Evolutionary conservation across 371 early-diverging fungal species (phyloP), one percentile per base, ranked within the genome.

Genomic region (Mortierella sp.): DNA sequence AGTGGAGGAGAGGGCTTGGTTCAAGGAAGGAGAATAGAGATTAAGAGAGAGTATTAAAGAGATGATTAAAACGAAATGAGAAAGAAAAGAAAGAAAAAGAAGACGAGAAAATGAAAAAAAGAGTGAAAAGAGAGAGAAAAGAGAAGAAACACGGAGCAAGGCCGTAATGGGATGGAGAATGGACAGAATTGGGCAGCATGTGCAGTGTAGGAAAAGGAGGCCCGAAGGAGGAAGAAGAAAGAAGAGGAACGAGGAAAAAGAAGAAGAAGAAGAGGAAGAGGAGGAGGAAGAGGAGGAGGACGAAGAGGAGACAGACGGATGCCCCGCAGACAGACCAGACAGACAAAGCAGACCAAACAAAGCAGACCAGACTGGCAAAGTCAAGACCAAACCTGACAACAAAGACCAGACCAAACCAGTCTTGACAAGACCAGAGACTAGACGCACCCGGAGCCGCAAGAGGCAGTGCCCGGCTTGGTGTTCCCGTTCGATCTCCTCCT

Each of bases 401-500:
- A 16, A 9, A 23, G 51, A 25, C 30, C 16, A 15, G 3, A 43
- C 53, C 29, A 29, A 51, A 43, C 45, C 6, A 16, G 19, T 48
- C 29, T 55, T 29, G 7, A 5, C 55, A 18, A 37, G 25, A 37
- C 14, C 14, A 19, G 7, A 37, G 23, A 29, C 15, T 18, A 53
- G 14, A 12, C 15, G n/a, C n/a, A n/a, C n/a, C n/a, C n/a, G n/a
- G n/a, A n/a, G n/a, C n/a, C n/a, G n/a, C 16, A 19, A 30, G 25
- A 52, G 45, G 63, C 21, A 59, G n/a, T 50, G 66, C 60, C 60
- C 60, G 29, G 60, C 51, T 26, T 15, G 66, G 51, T 44, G 66
- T 44, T 59, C 60, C 51, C 66, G 51, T 65, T 58, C 47, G n/a
- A 48, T 65, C 28, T 16, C 46, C 19, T 53, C 21, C 37, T 58